Evolutionary conservation across 2,329 filamentous ascomycete species (phyloP).

Genomic region (Xylariaceae sp.): DNA sequence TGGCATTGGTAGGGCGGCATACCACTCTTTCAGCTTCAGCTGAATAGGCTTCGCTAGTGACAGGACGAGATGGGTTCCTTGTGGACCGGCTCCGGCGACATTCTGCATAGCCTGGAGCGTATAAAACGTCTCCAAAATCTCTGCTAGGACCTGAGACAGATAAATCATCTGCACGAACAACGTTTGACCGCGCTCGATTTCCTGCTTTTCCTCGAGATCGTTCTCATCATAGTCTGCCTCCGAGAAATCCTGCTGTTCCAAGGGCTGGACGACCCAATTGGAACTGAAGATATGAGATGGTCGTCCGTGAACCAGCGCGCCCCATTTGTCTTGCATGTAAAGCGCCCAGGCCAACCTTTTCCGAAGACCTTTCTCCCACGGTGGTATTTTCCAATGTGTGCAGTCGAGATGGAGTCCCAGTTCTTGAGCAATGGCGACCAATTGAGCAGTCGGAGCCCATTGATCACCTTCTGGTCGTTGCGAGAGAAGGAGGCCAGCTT

Average conservation of each 20-base stretch:
- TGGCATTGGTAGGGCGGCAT: conserved; percentile 59
- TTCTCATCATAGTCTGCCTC: conserved; percentile 64
- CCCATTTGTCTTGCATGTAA: conserved; percentile 93
- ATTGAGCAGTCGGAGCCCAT: conserved; percentile 80
- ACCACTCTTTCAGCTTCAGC: conserved; percentile 79
- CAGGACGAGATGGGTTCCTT: conserved; percentile 69
- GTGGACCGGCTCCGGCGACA: conserved; percentile 61
- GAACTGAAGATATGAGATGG: conserved; percentile 58
- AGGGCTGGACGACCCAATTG: conserved; percentile 64
- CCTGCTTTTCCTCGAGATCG: conserved; percentile 57
- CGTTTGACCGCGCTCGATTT: conserved; percentile 64
- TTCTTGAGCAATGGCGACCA: conserved; percentile 84
- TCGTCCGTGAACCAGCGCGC: conserved; percentile 67
- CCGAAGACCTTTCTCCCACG: conserved; percentile 80
- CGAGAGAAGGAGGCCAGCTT: conserved; percentile 70
- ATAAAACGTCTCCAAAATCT: conserved; percentile 81
- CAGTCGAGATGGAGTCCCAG: conserved; percentile 87
- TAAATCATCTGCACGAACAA: conserved; percentile 73
- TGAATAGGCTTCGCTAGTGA: conserved; percentile 77
- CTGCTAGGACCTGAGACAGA: conserved; percentile 70
- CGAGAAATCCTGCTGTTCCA: conserved; percentile 56
- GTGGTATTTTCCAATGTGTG: conserved; percentile 78
- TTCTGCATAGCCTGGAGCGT: conserved; percentile 71
- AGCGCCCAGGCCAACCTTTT: conserved; percentile 87
- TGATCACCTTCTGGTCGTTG: conserved; percentile 74